Conservation (phyloP, 2,329 filamentous ascomycete genomes). For the Colletotrichum ledebouriae region DNA sequence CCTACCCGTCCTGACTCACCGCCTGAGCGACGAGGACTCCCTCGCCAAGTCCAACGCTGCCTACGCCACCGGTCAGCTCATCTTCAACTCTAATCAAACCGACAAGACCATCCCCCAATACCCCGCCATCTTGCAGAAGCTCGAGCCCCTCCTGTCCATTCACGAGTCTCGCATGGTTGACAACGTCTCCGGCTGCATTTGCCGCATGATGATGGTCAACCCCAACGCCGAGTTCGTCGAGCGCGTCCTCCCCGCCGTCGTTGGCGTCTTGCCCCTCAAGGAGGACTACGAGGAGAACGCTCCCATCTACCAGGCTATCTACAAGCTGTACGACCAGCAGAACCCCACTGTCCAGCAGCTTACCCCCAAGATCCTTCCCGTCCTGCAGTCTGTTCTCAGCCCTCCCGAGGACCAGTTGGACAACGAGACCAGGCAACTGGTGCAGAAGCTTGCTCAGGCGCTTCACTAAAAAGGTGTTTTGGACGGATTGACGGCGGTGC, state of each 20-base stretch:
- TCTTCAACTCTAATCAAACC: conserved; percentile 83
- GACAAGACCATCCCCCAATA: conserved; percentile 79
- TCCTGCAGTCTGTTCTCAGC: conserved; percentile 80
- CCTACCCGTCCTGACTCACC: conserved; percentile 85
- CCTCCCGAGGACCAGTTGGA: conserved; percentile 82
- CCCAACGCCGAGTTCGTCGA: conserved; percentile 84
- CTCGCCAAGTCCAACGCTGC: conserved; percentile 97
- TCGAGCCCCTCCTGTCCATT: conserved; percentile 86
- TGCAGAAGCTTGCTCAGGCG: conserved; percentile 73
- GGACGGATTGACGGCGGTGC: conserved; percentile 14
- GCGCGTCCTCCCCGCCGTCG: conserved; percentile 84
- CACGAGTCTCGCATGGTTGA: conserved; percentile 87
- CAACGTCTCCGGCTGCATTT: conserved; percentile 92
- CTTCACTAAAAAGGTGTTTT: conserved; percentile 45
- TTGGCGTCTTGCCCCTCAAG: conserved; percentile 85
- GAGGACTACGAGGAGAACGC: conserved; percentile 98
- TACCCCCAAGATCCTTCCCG: conserved; percentile 75
- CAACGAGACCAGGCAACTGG: conserved; percentile 75
- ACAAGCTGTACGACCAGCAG: conserved; percentile 81
- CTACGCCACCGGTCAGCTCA: conserved; percentile 88
- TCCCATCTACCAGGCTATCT: conserved; percentile 91
- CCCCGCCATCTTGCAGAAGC: conserved; percentile 82
- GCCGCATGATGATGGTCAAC: conserved; percentile 91
- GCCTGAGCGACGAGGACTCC: conserved; percentile 87
- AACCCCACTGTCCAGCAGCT: conserved; percentile 78